Evolutionary conservation across 805 yeast species (phyloP).

Genomic region (Zygoascus tannicola): DNA sequence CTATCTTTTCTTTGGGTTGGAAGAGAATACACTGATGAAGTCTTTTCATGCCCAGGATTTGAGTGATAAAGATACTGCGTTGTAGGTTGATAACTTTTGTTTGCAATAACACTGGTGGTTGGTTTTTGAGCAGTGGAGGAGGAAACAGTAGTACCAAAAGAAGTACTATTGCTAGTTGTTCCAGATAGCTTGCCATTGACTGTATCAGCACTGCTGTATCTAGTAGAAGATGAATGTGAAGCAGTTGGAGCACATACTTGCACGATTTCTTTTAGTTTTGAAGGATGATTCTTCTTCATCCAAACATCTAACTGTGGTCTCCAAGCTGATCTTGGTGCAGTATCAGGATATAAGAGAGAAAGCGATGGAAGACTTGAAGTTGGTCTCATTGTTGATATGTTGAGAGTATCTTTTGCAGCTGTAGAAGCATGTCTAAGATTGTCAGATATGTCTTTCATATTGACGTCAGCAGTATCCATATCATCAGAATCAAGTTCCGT

Average conservation of each 20-base stretch:
- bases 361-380: slow-evolving; percentile 13
- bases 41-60: background rate
- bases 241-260: slow-evolving; percentile 5
- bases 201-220: background rate
- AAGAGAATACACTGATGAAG: background rate
- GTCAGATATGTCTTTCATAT: no score
- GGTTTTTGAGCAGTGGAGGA: background rate
- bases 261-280: slow-evolving; percentile 19
- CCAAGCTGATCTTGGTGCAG: slow-evolving; percentile 31
- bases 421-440: no score
- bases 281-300: slow-evolving; percentile 27
- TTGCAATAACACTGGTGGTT: background rate
- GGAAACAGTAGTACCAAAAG: background rate
- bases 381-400: slow-evolving; percentile 8
- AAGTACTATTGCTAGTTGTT: background rate
- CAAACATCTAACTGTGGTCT: slow-evolving; percentile 31
- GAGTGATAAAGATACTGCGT: background rate
- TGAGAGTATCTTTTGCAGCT: background rate
- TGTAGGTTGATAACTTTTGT: background rate
- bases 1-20: background rate
- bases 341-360: slow-evolving; percentile 30
- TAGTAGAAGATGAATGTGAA: background rate
- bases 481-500: background rate
- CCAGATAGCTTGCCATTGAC: background rate
- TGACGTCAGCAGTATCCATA: no score